Evolutionary conservation across 768 basidiomycete species (phyloP).

Genomic region (Pulveroboletus sp.): DNA sequence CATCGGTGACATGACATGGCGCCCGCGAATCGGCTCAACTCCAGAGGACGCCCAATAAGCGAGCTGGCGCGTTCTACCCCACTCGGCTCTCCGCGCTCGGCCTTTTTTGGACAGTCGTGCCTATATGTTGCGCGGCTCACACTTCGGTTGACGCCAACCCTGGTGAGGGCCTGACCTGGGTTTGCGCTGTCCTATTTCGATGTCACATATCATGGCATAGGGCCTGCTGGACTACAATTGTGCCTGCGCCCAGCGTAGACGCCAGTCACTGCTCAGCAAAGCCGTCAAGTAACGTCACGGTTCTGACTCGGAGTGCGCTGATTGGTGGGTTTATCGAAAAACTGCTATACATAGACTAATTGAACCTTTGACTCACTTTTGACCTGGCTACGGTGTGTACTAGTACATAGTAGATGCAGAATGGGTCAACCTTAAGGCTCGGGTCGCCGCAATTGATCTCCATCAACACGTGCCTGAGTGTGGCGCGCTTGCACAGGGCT

Average conservation of each 20-base stretch:
- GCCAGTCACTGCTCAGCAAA: too few relatives aligned
- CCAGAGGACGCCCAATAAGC: neutral
- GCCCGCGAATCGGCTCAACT: neutral
- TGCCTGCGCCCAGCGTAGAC: too few relatives aligned
- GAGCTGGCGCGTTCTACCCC: neutral
- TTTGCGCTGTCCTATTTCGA: neutral
- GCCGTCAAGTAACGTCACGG: too few relatives aligned
- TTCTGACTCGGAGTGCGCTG: too few relatives aligned
- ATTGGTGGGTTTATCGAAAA: too few relatives aligned
- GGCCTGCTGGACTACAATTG: too few relatives aligned
- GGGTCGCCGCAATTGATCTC: slow-evolving; percentile 8
- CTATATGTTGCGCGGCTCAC: neutral
- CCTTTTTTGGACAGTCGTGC: slow-evolving; percentile 4
- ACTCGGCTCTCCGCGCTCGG: neutral
- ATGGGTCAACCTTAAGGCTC: too few relatives aligned
- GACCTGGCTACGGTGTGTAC: too few relatives aligned
- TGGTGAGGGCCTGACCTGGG: neutral
- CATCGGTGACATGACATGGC: neutral
- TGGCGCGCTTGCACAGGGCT: slow-evolving; percentile 4
- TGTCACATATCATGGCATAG: too few relatives aligned
- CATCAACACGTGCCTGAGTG: slow-evolving; percentile 11
- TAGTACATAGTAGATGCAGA: too few relatives aligned
- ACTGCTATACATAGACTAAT: too few relatives aligned
- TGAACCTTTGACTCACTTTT: too few relatives aligned
- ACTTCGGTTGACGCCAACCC: slow-evolving; percentile 1